These are phyloP conservation scores for Beta macrorhiza DNA, from an alignment of 179 eudicot species.

Conservation along the genomic window DNA sequence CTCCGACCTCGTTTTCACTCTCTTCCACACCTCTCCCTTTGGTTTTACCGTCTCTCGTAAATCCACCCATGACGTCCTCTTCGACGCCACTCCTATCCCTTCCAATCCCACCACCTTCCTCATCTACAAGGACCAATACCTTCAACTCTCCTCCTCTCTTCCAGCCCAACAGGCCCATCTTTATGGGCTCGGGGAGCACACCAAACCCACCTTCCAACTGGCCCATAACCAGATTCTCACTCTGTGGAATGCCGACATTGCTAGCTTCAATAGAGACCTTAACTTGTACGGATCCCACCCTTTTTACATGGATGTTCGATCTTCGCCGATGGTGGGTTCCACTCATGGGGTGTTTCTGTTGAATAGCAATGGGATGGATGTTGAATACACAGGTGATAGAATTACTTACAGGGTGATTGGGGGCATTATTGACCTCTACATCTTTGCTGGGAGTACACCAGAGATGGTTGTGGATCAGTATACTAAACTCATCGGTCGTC, in stretches of 20 bases:
- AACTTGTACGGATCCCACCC: constrained; percentile 90
- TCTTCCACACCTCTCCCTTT: constrained; percentile 60
- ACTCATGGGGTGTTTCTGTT: constrained; percentile 56
- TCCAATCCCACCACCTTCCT: constrained; percentile 34
- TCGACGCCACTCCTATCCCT: constrained; percentile 37
- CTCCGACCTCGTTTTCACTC: constrained; percentile 50
- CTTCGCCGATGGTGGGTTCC: constrained; percentile 34
- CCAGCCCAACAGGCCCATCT: constrained; percentile 52
- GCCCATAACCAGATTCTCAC: constrained; percentile 61
- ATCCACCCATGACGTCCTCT: constrained; percentile 58
- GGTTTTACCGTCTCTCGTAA: constrained; percentile 54
- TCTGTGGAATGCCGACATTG: constrained; percentile 68
- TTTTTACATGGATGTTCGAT: constrained; percentile 67
- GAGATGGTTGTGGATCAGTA: constrained; percentile 53
- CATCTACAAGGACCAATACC: constrained; percentile 71
- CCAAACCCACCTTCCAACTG: constrained; percentile 53
- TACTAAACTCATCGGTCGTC: constrained; percentile 62
- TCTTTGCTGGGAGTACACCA: constrained; percentile 55
- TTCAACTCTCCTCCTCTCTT: constrained; percentile 60
- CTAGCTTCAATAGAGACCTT: constrained; percentile 41
- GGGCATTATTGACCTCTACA: constrained; percentile 59
- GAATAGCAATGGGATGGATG: constrained; percentile 75
- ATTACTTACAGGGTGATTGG: constrained; percentile 67
- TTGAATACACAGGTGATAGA: constrained; percentile 55
- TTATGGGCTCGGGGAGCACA: constrained; percentile 85